Conservation (phyloP, 176 grass and related monocot species). For the Phyllostachys edulis region DNA sequence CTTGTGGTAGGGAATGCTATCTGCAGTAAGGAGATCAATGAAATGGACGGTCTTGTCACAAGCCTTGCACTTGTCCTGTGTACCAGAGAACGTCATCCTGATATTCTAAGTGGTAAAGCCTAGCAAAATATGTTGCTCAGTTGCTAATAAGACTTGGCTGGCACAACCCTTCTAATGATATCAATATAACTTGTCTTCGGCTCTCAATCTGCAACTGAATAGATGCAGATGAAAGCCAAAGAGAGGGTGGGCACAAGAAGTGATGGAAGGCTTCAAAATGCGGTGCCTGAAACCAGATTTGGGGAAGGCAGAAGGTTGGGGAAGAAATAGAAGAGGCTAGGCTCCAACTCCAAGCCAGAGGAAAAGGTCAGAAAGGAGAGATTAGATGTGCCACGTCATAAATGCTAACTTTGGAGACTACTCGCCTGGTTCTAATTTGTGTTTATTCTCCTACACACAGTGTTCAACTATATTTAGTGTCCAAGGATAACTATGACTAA, state of each 20-base stretch:
- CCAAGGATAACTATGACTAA: conserved; percentile 15
- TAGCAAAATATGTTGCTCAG: conserved; percentile 24
- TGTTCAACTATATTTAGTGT: conserved; percentile 22
- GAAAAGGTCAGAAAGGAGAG: conserved; percentile 24
- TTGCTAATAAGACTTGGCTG: conserved; percentile 17
- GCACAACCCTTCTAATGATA: conserved; percentile 20
- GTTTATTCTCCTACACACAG: conserved; percentile 27
- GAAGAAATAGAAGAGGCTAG: conserved; percentile 15
- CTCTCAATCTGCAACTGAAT: conserved; percentile 30
- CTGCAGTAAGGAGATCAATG: conserved; percentile 61
- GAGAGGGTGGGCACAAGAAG: conserved; percentile 9
- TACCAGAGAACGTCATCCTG: conserved; percentile 70
- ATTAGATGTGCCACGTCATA: not conserved
- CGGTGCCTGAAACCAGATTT: conserved; percentile 25
- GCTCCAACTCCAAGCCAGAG: conserved; percentile 8
- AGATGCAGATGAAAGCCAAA: conserved; percentile 44
- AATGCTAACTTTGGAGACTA: conserved; percentile 27
- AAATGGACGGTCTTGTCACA: conserved; percentile 76
- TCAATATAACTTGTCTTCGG: conserved; percentile 6
- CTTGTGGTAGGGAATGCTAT: conserved; percentile 62
- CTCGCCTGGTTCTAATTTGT: conserved; percentile 25
- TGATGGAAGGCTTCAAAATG: conserved; percentile 34
- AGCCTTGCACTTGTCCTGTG: conserved; percentile 72
- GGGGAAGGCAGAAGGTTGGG: not conserved
- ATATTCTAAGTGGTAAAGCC: conserved; percentile 11